These are phyloP conservation scores for Parafenestella ontariensis DNA, from an alignment of 2,329 filamentous ascomycete genomes.

Conservation along the genomic window DNA sequence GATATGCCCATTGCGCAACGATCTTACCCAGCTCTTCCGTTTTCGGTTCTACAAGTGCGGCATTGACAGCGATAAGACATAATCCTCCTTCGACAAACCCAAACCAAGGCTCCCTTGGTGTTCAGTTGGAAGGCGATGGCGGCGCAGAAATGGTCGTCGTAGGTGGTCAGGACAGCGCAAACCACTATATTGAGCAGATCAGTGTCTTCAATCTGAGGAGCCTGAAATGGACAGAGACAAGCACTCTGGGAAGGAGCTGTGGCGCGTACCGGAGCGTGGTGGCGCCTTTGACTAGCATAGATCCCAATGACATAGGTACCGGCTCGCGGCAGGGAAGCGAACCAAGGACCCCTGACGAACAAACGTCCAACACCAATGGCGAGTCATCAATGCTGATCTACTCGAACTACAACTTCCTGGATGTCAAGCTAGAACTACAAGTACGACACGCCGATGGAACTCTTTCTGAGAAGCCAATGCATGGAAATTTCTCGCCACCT, in stretches of 20 bases:
- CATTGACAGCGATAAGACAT: constrained; percentile 85
- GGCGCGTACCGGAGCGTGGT: constrained; percentile 97
- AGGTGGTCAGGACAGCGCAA: constrained; percentile 94
- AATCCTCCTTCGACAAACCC: constrained; percentile 83
- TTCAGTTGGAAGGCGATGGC: constrained; percentile 87
- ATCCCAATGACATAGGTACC: constrained; percentile 71
- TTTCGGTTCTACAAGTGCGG: constrained; percentile 84
- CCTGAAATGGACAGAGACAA: constrained; percentile 93
- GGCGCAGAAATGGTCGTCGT: constrained; percentile 98
- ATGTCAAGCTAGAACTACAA: constrained; percentile 95
- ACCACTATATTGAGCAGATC: constrained; percentile 98
- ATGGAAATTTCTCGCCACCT: constrained; percentile 83
- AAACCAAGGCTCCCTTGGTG: constrained; percentile 86
- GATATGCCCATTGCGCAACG: constrained; percentile 95
- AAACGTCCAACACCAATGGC: constrained; percentile 38
- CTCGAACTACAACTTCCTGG: constrained; percentile 98
- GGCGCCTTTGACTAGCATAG: constrained; percentile 75
- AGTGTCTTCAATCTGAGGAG: constrained; percentile 97
- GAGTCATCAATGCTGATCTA: constrained; percentile 88
- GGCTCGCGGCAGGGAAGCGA: constrained; percentile 52
- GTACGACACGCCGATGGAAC: constrained; percentile 84
- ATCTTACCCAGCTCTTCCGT: constrained; percentile 86
- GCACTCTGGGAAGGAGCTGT: constrained; percentile 86
- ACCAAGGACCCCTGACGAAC: constrained; percentile 46
- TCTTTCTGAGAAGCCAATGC: constrained; percentile 87